These are phyloP conservation scores for Saccharomyces pastorianus DNA, from an alignment of 1,139 yeast genomes.

Conservation along the genomic window DNA sequence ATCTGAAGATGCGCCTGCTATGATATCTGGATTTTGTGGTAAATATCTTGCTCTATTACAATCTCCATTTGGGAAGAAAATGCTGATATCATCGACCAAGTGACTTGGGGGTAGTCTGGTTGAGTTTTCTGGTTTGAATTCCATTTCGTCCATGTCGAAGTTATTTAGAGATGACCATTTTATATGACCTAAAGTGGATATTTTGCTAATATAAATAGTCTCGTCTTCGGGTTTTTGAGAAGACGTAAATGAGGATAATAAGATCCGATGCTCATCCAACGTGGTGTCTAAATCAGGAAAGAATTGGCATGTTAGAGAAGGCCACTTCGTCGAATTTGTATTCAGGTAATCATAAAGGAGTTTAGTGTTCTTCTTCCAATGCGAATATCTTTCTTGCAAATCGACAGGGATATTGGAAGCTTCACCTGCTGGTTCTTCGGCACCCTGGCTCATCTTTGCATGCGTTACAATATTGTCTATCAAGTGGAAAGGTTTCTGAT, in stretches of 20 bases:
- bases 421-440: conserved; percentile 2
- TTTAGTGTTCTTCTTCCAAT: conserved; percentile 71
- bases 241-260: conserved; percentile 31
- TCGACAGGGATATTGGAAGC: conserved; percentile 16
- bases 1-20: conserved; percentile 68
- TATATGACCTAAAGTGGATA: conserved; percentile 28
- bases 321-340: conserved; percentile 73
- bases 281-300: conserved; percentile 41
- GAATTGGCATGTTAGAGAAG: conserved; percentile 72
- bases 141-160: conserved; percentile 33
- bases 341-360: conserved; percentile 66
- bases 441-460: conserved; percentile 1
- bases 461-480: no score
- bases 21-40: conserved; percentile 64
- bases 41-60: conserved; percentile 72
- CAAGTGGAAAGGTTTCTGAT: not conserved
- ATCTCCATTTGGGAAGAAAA: conserved; percentile 34
- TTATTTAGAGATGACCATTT: conserved; percentile 30
- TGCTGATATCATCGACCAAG: conserved; percentile 21
- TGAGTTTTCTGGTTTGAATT: conserved; percentile 29
- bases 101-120: conserved; percentile 28
- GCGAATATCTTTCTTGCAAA: conserved; percentile 50
- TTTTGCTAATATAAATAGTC: conserved; percentile 22
- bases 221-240: conserved; percentile 31
- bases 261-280: conserved; percentile 25